These are phyloP conservation scores for Populus deltoides DNA, from an alignment of 345 rosid genomes.

Conservation along the genomic window DNA sequence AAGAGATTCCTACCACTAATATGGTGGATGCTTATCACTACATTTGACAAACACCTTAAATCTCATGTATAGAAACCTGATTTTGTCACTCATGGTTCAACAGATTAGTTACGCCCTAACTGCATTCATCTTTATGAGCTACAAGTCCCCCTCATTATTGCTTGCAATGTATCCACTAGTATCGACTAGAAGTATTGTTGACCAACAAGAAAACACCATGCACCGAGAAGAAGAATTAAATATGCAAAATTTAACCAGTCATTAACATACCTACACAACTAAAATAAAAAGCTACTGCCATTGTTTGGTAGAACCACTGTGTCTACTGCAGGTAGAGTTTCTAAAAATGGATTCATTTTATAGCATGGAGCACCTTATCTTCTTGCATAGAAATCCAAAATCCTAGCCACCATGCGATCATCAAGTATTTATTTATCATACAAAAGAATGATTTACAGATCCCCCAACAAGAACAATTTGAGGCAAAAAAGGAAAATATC, in stretches of 20 bases:
- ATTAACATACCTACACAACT: background rate
- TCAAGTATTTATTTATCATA: background rate
- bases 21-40: background rate
- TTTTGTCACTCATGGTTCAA: background rate
- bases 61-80: background rate
- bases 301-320: background rate
- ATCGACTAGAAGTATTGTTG: background rate
- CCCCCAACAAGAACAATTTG: background rate
- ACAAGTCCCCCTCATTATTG: background rate
- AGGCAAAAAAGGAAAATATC: background rate
- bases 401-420: background rate
- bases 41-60: background rate
- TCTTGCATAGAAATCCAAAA: background rate
- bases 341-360: background rate
- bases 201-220: background rate
- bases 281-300: background rate
- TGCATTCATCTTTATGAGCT: background rate
- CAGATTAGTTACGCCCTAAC: background rate
- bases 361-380: background rate
- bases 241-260: background rate
- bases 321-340: background rate
- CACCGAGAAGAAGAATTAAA: background rate
- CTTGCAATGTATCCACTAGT: background rate
- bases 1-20: background rate
- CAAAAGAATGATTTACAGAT: background rate